Base-by-base conservation (phyloP, 805 yeast genomes). In the Monosporozyma aquatica region DNA sequence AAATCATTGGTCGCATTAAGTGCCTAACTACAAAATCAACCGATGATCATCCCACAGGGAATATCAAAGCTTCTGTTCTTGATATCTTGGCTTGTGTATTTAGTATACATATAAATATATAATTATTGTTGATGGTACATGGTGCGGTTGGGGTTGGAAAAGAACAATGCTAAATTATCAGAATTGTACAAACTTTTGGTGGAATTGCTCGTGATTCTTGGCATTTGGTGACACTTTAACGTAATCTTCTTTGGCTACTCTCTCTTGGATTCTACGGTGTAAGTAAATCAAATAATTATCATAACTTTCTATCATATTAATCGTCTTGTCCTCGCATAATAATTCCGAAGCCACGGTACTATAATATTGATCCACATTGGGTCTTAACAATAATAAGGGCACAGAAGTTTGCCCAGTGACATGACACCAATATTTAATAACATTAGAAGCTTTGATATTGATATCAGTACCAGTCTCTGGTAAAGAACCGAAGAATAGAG, bases 401-500 rank as follows among this genome's bases (percentile, higher is more conserved):
- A 62, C 28, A 25, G 51, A 50, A 3, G 41, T 40, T 26, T 48
- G 51, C 27, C 50, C 48, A 8, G 51, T 48, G 9, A 50, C 33
- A 29, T 59, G 60, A 27, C 50, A 38, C 67, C 67, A 76, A 55
- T 71, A 74, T n/a, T 59, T 55, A 24, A 87, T 66, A 43, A 89
- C 63, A 43, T 76, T 77, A 9, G 83, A 68, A 1, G 84, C 80
- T 56, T 85, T 87, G 28, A 53, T 53, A 9, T 87, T 83, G 35
- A 89, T 75, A 24, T 70, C 77, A 0, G 92, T 82, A 3, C 78
- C 80, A 13, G 84, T 60, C 14, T 65, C 74, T 0, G 97, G 97
- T 30, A 92, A 64, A 46, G 75, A 76, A 49, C 78, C 62, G 17
- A 62, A 52, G 1, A 48, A 39, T 18, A 63, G 48, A 3, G 58